phyloP scores from a whole-genome alignment of 2,329 filamentous ascomycete species.

The Neopestalotiopsis sp. region DNA sequence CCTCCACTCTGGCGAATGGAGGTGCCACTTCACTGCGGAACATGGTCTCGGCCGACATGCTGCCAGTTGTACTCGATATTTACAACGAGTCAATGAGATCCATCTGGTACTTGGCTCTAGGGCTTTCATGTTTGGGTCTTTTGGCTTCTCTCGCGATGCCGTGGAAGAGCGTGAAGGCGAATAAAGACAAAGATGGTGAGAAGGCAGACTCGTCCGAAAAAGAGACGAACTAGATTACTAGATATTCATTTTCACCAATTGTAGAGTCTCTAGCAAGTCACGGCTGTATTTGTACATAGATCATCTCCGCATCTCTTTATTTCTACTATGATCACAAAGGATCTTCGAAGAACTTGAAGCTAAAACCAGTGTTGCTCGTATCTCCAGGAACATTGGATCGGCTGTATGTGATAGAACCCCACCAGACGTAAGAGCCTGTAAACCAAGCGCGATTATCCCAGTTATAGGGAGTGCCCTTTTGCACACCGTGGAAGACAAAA shows the following conservation, averaged over 20 bases:
- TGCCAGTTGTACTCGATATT: background rate
- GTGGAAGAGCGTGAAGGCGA: conserved; percentile 2
- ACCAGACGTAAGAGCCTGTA: conserved; percentile 27
- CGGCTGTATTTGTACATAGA: background rate
- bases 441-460: conserved; percentile 27
- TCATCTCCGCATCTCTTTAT: no score
- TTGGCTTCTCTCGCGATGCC: background rate
- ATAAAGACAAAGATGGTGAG: background rate
- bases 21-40: background rate
- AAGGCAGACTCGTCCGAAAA: background rate
- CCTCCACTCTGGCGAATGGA: background rate
- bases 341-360: conserved; percentile 29
- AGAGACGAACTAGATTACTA: background rate
- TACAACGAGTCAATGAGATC: conserved; percentile 3
- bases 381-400: conserved; percentile 24
- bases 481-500: conserved; percentile 28
- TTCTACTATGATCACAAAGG: background rate
- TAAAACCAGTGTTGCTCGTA: conserved; percentile 22
- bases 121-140: background rate
- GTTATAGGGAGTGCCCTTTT: conserved; percentile 25
- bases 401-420: conserved; percentile 23
- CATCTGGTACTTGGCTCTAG: background rate
- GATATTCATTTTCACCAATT: no score
- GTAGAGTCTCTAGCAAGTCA: background rate
- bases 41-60: background rate